phyloP scores from a whole-genome alignment of 2,329 filamentous ascomycete genomes.

The Phialophora macrospora region DNA sequence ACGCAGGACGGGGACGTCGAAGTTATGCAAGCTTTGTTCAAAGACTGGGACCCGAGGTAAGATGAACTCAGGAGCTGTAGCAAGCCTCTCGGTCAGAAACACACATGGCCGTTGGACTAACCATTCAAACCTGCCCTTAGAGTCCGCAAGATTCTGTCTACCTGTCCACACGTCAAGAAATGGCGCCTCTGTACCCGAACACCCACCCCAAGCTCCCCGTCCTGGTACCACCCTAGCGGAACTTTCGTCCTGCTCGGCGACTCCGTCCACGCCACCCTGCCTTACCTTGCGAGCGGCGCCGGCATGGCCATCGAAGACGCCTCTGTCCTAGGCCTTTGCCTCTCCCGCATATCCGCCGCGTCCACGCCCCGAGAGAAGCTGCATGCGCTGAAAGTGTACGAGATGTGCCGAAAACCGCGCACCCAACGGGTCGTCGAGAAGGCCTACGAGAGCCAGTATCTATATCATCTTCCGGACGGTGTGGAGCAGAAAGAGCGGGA shows the following conservation, averaged over 20 bases:
- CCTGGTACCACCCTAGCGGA: conserved; percentile 8
- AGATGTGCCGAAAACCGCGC: conserved; percentile 31
- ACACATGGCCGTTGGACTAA: background rate
- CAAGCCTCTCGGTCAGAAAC: background rate
- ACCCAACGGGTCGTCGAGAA: conserved; percentile 17
- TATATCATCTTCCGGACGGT: conserved; percentile 17
- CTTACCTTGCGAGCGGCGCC: conserved; percentile 58
- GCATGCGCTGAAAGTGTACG: conserved; percentile 20
- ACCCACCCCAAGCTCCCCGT: conserved; percentile 1
- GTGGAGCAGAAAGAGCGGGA: conserved; percentile 10
- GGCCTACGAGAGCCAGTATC: conserved; percentile 3
- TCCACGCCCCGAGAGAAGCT: background rate
- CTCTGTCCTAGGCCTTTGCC: conserved; percentile 54
- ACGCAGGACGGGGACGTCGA: conserved; percentile 44
- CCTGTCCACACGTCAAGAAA: background rate
- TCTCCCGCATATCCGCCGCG: conserved; percentile 41
- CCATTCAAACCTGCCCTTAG: conserved; percentile 13
- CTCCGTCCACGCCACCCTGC: conserved; percentile 67
- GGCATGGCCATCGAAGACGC: conserved; percentile 43
- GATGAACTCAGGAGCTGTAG: background rate
- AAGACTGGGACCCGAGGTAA: conserved; percentile 49
- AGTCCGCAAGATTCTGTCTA: background rate
- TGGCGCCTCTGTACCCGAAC: conserved; percentile 1
- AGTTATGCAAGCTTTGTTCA: conserved; percentile 43
- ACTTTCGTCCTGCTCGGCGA: conserved; percentile 65